Evolutionary conservation across 306 rosid genomes (phyloP).

Genomic region (Argentina anserina): DNA sequence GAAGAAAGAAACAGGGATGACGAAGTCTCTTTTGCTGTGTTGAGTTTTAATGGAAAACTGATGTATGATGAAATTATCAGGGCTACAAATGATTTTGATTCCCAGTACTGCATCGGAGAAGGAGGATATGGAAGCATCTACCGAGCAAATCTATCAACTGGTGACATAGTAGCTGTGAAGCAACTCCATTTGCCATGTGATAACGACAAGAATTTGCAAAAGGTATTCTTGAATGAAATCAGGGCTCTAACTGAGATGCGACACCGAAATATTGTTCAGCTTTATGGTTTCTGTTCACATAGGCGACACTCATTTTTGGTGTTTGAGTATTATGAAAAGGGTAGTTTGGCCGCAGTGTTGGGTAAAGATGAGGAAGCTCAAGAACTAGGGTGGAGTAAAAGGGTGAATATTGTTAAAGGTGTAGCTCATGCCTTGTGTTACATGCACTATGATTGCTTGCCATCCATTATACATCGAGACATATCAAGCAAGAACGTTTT

Average conservation of each 20-base stretch:
- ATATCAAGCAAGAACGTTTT: constrained; percentile 20
- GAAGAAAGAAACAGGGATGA: not conserved
- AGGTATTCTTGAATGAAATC: constrained; percentile 22
- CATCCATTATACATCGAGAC: constrained; percentile 18
- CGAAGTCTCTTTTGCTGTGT: not conserved
- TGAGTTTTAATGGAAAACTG: not conserved
- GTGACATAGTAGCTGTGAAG: constrained; percentile 11
- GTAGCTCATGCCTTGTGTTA: constrained; percentile 21
- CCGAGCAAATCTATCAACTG: not conserved
- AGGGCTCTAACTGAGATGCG: constrained; percentile 6
- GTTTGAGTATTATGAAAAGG: constrained; percentile 12
- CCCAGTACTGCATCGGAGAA: constrained; percentile 2
- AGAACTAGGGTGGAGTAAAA: constrained; percentile 15
- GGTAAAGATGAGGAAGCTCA: constrained; percentile 9
- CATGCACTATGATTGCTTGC: constrained; percentile 17
- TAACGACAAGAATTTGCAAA: not conserved
- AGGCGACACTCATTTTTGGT: constrained; percentile 8
- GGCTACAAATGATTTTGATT: constrained; percentile 10
- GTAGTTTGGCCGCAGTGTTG: constrained; percentile 2
- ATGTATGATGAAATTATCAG: constrained; percentile 2
- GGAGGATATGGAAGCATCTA: constrained; percentile 22
- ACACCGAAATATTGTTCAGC: constrained; percentile 21
- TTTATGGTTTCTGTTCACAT: constrained; percentile 14
- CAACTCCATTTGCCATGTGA: not conserved
- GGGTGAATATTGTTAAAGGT: constrained; percentile 15